Conservation (phyloP, 2,329 filamentous ascomycete genomes). For the Fusarium haematococcum region DNA sequence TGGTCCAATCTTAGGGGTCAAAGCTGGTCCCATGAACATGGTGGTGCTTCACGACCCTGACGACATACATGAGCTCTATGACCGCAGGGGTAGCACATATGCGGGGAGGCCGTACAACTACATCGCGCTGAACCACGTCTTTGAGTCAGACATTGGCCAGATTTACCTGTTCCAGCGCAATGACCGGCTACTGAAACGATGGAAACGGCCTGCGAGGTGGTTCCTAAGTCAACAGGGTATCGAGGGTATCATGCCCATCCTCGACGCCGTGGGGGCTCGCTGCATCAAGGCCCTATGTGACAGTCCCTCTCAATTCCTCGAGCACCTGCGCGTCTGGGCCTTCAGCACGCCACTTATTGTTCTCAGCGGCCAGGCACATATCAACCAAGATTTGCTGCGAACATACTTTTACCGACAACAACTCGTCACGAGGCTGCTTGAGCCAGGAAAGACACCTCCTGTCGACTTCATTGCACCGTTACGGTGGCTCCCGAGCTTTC, state of each 20-base stretch:
- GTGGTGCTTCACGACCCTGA: conserved; percentile 50
- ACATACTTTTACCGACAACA: conserved; percentile 40
- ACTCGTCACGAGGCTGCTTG: conserved; percentile 39
- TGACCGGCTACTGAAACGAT: conserved; percentile 34
- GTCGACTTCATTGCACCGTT: conserved; percentile 43
- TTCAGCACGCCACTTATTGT: conserved; percentile 42
- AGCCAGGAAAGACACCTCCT: conserved; percentile 42
- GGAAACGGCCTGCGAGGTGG: conserved; percentile 35
- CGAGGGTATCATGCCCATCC: conserved; percentile 22
- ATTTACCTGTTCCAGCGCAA: conserved; percentile 40
- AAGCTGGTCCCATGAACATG: conserved; percentile 46
- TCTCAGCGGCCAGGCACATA: conserved; percentile 37
- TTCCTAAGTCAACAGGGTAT: conserved; percentile 39
- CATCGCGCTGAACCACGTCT: conserved; percentile 45
- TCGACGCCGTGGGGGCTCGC: conserved; percentile 36
- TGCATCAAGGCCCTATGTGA: conserved; percentile 34
- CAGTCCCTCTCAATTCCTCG: conserved; percentile 18
- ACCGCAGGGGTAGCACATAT: conserved; percentile 52
- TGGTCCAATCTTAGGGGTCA: conserved; percentile 50
- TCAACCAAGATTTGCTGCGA: conserved; percentile 16
- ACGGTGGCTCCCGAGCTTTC: conserved; percentile 30
- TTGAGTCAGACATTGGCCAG: conserved; percentile 39
- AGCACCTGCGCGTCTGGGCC: conserved; percentile 40
- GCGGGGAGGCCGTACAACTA: conserved; percentile 51
- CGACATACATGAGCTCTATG: conserved; percentile 51